Evolutionary conservation across 2,329 filamentous ascomycete species (phyloP).

Genomic region (Pseudocercospora macadamiae): DNA sequence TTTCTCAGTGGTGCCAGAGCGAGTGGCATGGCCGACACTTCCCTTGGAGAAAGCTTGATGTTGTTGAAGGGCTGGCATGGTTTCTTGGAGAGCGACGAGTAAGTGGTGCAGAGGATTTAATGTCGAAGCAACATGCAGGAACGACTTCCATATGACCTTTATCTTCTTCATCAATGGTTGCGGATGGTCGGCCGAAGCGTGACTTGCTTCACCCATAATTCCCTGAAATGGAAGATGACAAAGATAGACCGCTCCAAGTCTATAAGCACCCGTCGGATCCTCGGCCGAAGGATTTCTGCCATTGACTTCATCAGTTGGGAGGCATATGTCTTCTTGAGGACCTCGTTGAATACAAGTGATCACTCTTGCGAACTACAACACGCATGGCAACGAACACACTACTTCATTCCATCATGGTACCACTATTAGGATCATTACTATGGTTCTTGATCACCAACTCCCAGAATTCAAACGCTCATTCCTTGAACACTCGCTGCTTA

Average conservation of each 20-base stretch:
- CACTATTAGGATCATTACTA: neutral
- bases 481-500: neutral
- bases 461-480: neutral
- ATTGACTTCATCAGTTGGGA: neutral
- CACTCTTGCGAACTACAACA: neutral
- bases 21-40: conserved; percentile 9
- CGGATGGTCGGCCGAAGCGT: neutral
- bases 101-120: neutral
- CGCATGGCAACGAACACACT: neutral
- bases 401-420: neutral
- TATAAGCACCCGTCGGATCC: neutral
- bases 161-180: neutral
- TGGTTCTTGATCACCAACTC: neutral
- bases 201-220: neutral
- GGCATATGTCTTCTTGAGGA: neutral
- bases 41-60: neutral
- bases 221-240: neutral
- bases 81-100: neutral
- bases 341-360: neutral
- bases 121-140: neutral
- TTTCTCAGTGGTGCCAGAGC: conserved; percentile 14
- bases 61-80: conserved; percentile 9
- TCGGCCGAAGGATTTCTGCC: neutral
- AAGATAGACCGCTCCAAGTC: no score
- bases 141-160: neutral